Conservation (phyloP, 345 rosid genomes). For the Gossypium thurberi region DNA sequence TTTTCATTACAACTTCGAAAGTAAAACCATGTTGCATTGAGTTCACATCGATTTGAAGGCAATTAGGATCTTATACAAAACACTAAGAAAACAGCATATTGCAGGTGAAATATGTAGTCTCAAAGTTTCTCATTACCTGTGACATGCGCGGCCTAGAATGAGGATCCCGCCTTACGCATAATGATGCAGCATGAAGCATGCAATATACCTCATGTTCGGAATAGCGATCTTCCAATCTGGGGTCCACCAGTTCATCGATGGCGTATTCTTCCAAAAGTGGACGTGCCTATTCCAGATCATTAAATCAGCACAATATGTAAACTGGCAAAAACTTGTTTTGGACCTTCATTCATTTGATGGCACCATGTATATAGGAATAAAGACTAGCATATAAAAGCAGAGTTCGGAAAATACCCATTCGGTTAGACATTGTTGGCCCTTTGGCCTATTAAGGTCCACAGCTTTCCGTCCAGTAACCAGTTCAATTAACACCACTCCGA, state of each 20-base stretch:
- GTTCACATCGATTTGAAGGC: not conserved
- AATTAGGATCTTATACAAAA: not conserved
- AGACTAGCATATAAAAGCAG: not conserved
- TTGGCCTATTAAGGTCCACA: conserved; percentile 80
- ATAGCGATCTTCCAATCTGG: conserved; percentile 47
- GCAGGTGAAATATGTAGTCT: not conserved
- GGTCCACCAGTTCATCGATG: conserved; percentile 75
- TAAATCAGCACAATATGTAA: not conserved
- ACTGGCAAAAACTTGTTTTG: not conserved
- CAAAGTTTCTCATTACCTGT: conserved; percentile 48
- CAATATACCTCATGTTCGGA: conserved; percentile 79
- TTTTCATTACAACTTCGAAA: not conserved
- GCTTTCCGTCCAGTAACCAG: conserved; percentile 96
- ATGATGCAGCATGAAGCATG: conserved; percentile 94
- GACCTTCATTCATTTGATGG: not conserved
- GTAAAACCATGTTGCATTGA: not conserved
- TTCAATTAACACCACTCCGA: conserved; percentile 94
- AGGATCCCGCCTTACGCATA: conserved; percentile 86
- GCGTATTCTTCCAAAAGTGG: conserved; percentile 86
- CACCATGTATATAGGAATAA: not conserved
- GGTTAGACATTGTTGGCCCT: conserved; percentile 95
- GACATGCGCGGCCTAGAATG: conserved; percentile 95
- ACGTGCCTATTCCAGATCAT: conserved; percentile 59
- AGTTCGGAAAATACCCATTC: conserved; percentile 71
- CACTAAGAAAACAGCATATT: not conserved